These are phyloP conservation scores for Fusarium lyarnte DNA, from an alignment of 2,329 filamentous ascomycete species.

Conservation along the genomic window DNA sequence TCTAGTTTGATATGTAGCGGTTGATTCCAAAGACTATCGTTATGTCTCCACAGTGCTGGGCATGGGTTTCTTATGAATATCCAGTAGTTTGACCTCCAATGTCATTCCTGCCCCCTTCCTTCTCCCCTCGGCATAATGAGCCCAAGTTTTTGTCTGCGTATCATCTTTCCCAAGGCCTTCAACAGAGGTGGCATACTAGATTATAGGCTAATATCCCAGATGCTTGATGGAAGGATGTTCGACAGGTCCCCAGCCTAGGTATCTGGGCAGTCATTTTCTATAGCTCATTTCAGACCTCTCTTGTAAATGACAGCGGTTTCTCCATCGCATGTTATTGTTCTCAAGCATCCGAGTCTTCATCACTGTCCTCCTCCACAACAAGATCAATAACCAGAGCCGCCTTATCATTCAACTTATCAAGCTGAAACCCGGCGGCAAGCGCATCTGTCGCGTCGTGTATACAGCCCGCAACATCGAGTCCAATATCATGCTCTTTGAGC, in stretches of 20 bases:
- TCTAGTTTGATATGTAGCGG: fast-evolving
- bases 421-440: slow-evolving; percentile 2
- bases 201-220: neutral
- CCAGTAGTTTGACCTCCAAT: fast-evolving
- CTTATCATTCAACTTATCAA: slow-evolving; percentile 8
- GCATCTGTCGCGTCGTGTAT: slow-evolving; percentile 8
- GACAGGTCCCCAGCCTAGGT: neutral
- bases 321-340: fast-evolving
- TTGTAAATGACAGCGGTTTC: fast-evolving
- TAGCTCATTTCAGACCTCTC: neutral
- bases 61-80: fast-evolving
- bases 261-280: neutral
- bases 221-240: fast-evolving
- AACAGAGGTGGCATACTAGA: fast-evolving
- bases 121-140: fast-evolving
- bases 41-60: fast-evolving
- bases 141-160: no score
- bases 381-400: slow-evolving; percentile 15
- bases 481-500: slow-evolving; percentile 11
- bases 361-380: slow-evolving; percentile 13
- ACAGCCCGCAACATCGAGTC: slow-evolving; percentile 11
- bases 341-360: neutral
- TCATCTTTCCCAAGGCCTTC: neutral
- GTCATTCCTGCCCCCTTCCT: neutral
- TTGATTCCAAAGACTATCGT: fast-evolving